Conservation (phyloP, 768 basidiomycete species). For the Inosperma sp. region DNA sequence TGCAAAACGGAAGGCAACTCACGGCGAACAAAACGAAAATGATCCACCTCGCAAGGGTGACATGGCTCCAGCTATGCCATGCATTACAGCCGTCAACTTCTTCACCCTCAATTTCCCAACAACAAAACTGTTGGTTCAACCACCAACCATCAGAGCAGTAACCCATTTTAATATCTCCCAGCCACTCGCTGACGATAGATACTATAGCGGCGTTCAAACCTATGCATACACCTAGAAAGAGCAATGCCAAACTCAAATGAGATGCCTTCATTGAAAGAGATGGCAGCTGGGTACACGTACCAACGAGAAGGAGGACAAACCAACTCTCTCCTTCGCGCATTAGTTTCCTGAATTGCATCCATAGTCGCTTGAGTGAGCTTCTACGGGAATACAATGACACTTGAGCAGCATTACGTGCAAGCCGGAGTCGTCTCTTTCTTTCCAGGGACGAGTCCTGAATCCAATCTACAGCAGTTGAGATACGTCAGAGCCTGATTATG, state of each 20-base stretch:
- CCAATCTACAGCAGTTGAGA: constrained; percentile 91
- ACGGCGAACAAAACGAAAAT: constrained; percentile 90
- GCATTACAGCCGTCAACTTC: constrained; percentile 80
- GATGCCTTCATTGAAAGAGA: not conserved
- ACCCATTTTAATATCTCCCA: constrained; percentile 96
- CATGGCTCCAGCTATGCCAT: constrained; percentile 87
- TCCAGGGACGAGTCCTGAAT: constrained; percentile 93
- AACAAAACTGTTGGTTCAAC: constrained; percentile 97
- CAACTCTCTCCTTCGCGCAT: constrained; percentile 80
- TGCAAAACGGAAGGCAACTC: constrained; percentile 35
- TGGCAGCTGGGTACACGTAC: constrained; percentile 42
- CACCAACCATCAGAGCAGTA: constrained; percentile 98
- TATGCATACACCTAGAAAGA: constrained; percentile 70
- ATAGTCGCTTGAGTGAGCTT: constrained; percentile 49
- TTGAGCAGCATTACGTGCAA: constrained; percentile 43
- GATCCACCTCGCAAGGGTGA: constrained; percentile 69
- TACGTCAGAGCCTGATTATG: constrained; percentile 9
- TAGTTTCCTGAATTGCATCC: constrained; percentile 55
- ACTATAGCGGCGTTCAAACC: constrained; percentile 93
- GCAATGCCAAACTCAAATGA: not conserved
- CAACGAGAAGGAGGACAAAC: constrained; percentile 87
- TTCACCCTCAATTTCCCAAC: constrained; percentile 88
- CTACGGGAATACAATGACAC: constrained; percentile 45
- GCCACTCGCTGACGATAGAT: constrained; percentile 94
- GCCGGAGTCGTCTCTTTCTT: constrained; percentile 69